These are phyloP conservation scores for Pestalotiopsis sp. DNA, from an alignment of 2,329 filamentous ascomycete species.

Conservation along the genomic window DNA sequence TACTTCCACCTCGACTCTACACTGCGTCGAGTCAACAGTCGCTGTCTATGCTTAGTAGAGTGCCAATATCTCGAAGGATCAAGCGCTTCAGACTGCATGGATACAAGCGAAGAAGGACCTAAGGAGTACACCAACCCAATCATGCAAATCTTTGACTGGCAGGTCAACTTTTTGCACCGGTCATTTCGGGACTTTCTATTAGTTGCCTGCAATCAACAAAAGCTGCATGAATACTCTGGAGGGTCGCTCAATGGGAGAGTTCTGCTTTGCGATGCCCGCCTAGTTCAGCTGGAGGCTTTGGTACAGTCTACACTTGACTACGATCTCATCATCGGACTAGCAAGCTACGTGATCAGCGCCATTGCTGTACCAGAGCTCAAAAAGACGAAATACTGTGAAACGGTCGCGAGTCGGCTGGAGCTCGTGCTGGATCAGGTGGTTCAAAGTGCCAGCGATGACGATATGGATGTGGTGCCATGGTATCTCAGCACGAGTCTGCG, in stretches of 20 bases:
- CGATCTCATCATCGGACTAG: background rate
- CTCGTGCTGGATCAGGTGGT: background rate
- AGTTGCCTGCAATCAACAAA: background rate
- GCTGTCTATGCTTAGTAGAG: background rate
- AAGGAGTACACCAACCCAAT: background rate
- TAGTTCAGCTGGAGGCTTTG: background rate
- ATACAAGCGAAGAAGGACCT: too few relatives aligned
- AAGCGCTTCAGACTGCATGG: too few relatives aligned
- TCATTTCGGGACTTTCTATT: background rate
- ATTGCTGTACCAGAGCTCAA: background rate
- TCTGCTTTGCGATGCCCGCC: background rate
- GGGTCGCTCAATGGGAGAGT: background rate
- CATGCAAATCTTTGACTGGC: background rate
- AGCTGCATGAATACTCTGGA: background rate
- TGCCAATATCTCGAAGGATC: background rate
- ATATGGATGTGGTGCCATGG: background rate
- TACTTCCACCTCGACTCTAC: background rate
- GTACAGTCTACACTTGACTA: accelerated
- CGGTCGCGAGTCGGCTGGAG: background rate
- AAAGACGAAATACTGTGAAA: background rate
- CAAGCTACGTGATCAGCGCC: background rate
- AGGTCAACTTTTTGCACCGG: background rate
- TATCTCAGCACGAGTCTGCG: background rate
- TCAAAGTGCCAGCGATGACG: background rate
- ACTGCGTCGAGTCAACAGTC: background rate